Base-by-base conservation (phyloP, 1,284 basidiomycete species). In the Microstroma glucosiphilum region DNA sequence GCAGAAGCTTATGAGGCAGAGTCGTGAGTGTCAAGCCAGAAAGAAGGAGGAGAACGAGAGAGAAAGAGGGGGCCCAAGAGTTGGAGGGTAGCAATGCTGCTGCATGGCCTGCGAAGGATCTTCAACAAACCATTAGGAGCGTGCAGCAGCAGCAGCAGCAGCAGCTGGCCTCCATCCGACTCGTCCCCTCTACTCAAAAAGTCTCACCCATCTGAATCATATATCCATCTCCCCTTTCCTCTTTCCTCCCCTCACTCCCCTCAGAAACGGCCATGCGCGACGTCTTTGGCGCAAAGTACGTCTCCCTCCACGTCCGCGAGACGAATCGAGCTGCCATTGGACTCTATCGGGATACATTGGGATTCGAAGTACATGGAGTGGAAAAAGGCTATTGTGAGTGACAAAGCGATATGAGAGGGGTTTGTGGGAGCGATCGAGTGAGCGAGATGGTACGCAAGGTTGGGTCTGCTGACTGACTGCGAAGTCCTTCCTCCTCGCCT, bases 301-400 rank as follows among this genome's bases (percentile, higher is more conserved):
- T 79, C 8, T 77, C 77, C 41, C 66, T 79, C 6, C 77, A 79
- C 53, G 77, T 79, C 11, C 65, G 77, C 46, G 65, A 77, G 59
- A 76, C 77, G 21, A 79, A 79, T 59, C 70, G 77, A 8, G 76
- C 77, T 11, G 77, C 77, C n/a, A 77, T 79, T 40, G 69, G 71
- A 13, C 63, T 79, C 26, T 79, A 79, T 51, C 66, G 73, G 41
- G 69, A 78, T 40, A 70, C 75, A 43, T 69, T 79, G n/a, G 76
- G 76, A 37, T 79, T 78, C 59, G 62, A 71, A 59, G 73, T 78
- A 3, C 71, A 74, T 40, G 75, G 71, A 41, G 66, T 75, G 6
- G 77, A 79, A 48, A 66, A 69, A 49, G 75, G 72, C 15, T 79
- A 79, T 65, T 79, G 67, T 68, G 59, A 60, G 66, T 68, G 19